Conservation (phyloP, 78 protist genomes). For the Chrysochromulina tobinii region DNA sequence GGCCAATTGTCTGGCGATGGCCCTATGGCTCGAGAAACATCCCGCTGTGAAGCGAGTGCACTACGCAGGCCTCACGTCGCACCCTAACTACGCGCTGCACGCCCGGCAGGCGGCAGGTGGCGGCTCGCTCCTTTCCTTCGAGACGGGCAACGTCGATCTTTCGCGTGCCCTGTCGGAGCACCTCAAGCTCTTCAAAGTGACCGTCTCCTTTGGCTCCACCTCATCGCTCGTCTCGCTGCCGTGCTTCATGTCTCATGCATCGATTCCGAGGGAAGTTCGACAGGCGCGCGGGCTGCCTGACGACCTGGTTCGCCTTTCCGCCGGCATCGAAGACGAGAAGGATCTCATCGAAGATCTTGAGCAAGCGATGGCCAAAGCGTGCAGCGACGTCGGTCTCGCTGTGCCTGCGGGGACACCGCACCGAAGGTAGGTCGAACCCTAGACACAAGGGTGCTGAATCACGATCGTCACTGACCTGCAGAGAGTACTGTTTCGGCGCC, state of each 20-base stretch:
- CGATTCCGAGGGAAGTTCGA: constrained; percentile 59
- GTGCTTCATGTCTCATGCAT: constrained; percentile 67
- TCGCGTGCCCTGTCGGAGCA: constrained; percentile 26
- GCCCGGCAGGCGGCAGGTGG: constrained; percentile 18
- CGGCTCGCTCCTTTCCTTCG: constrained; percentile 48
- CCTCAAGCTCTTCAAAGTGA: background rate
- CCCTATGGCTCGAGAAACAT: constrained; percentile 17
- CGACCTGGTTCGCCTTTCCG: constrained; percentile 61
- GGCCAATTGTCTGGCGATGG: constrained; percentile 42
- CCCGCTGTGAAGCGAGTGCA: constrained; percentile 16
- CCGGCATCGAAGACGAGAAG: constrained; percentile 67
- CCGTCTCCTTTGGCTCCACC: constrained; percentile 42
- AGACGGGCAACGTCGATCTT: constrained; percentile 36
- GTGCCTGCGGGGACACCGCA: no score
- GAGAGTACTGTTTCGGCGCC: no score
- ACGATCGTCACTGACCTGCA: no score
- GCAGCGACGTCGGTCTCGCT: no score
- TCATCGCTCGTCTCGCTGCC: constrained; percentile 55
- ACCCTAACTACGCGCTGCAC: constrained; percentile 44
- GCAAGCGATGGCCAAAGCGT: background rate
- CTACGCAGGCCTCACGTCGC: constrained; percentile 45
- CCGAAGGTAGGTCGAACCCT: no score
- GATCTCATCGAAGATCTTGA: constrained; percentile 67
- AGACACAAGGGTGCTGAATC: no score
- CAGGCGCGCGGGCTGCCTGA: constrained; percentile 48